Evolutionary conservation across 2,329 filamentous ascomycete species (phyloP), one percentile per base, ranked within the genome.

Genomic region (Colletotrichum salicis): DNA sequence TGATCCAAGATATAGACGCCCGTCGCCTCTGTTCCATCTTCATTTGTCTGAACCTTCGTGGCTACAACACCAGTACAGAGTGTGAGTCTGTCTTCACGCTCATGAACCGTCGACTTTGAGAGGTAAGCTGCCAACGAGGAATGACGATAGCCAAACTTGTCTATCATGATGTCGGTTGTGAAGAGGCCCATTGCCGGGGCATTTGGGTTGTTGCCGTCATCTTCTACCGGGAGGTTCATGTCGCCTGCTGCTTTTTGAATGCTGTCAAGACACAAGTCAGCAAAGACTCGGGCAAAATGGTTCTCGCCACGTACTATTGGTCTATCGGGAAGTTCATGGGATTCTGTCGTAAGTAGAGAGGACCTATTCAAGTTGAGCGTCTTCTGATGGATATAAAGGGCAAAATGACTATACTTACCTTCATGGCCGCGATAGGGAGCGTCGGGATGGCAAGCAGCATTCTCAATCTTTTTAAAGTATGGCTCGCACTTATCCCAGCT

Each of bases 401-500:
- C n/a, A 4, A 29, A 5, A 29, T 29, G 27, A 29, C 27, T 29
- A 29, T 29, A 3, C 3, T 19, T 58, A 76, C 77, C 79, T 22
- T 75, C 60, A 54, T 79, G 77, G 5, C 78, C 78, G 13, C 79
- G 76, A 51, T 73, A 64, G 10, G 68, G 45, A 19, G 74, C 68
- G 8, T 27, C 57, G 1, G 73, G 74, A 33, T 71, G 73, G 0
- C 52, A 70, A 1, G 70, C 48, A 0, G 75, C 75, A 31, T 77
- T 78, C 70, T 82, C 81, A 4, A 76, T 75, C 52, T 72, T 77
- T 8, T 67, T 70, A 22, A 82, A 82, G 58, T 77, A 80, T 8
- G 80, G 80, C 70, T 80, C 79, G 7, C 82, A 77, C 31, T 76
- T 73, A 2, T 78, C 75, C 74, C 78, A 83, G 19, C 73, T 70